Conservation (phyloP, 1,139 yeast genomes). For the Suhomyces chickasaworum region DNA sequence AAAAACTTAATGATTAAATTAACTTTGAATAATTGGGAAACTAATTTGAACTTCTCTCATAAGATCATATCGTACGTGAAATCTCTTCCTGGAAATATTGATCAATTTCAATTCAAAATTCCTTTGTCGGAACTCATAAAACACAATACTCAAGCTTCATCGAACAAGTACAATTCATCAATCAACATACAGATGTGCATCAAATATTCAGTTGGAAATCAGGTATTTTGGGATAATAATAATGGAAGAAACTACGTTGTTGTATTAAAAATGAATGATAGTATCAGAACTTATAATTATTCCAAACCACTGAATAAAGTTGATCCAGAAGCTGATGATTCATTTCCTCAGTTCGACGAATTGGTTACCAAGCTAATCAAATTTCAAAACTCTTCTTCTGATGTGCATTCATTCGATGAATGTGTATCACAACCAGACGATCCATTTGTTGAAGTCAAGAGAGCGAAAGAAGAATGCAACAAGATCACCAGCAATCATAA, state of each 20-base stretch:
- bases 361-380: slow-evolving; percentile 23
- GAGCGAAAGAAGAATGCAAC: not conserved
- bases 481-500: not conserved
- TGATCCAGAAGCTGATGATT: slow-evolving; percentile 11
- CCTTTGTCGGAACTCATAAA: slow-evolving; percentile 31
- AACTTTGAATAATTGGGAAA: slow-evolving; percentile 42
- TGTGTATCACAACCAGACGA: not conserved
- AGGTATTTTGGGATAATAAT: slow-evolving; percentile 28
- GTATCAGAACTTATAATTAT: slow-evolving; percentile 21
- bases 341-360: slow-evolving; percentile 30
- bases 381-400: slow-evolving; percentile 15
- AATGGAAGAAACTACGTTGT: slow-evolving; percentile 31
- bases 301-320: slow-evolving; percentile 5
- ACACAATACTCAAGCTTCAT: slow-evolving; percentile 7
- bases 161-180: slow-evolving; percentile 8
- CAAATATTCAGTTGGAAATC: slow-evolving; percentile 20
- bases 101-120: slow-evolving; percentile 42
- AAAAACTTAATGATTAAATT: slow-evolving; percentile 39
- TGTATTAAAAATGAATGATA: slow-evolving; percentile 21
- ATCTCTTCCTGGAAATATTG: slow-evolving; percentile 30
- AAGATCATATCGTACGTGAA: slow-evolving; percentile 24
- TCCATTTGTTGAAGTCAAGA: not conserved
- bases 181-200: slow-evolving; percentile 24
- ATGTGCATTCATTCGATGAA: slow-evolving; percentile 12
- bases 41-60: slow-evolving; percentile 33